These are phyloP conservation scores for Marasmius sp. DNA, from an alignment of 1,284 basidiomycete genomes.

Conservation along the genomic window DNA sequence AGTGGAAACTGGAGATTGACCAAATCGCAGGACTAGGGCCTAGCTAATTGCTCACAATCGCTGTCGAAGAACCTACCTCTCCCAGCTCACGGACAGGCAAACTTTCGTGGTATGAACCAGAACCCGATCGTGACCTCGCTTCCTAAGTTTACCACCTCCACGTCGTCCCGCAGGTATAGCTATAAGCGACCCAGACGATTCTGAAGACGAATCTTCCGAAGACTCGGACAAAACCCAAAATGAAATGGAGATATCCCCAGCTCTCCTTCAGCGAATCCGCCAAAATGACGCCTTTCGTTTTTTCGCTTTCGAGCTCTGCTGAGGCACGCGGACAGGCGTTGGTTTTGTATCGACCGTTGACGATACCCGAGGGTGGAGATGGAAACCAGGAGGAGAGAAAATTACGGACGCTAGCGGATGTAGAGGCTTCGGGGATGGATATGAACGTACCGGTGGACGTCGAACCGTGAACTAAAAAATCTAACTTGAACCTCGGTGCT, in stretches of 20 bases:
- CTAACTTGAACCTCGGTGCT: too few relatives aligned
- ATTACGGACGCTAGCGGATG: background rate
- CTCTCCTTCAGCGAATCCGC: slow-evolving; percentile 46
- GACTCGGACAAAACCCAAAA: slow-evolving; percentile 22
- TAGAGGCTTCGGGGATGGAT: background rate
- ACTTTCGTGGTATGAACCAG: slow-evolving; percentile 64
- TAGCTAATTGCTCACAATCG: slow-evolving; percentile 25
- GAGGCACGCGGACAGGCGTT: slow-evolving; percentile 51
- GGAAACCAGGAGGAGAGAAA: slow-evolving; percentile 15
- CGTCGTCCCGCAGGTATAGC: slow-evolving; percentile 48
- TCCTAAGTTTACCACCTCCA: slow-evolving; percentile 1
- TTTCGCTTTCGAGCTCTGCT: slow-evolving; percentile 17
- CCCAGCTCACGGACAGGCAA: slow-evolving; percentile 18
- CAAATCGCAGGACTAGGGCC: slow-evolving; percentile 9
- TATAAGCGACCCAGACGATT: slow-evolving; percentile 58
- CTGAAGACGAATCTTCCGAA: slow-evolving; percentile 39
- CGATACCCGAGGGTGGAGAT: slow-evolving; percentile 17
- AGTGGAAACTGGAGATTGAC: slow-evolving; percentile 20
- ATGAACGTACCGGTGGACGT: slow-evolving; percentile 45
- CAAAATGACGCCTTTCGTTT: slow-evolving; percentile 22
- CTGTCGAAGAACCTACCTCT: slow-evolving; percentile 46
- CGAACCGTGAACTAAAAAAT: too few relatives aligned
- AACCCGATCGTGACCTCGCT: slow-evolving; percentile 58
- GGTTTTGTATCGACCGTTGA: slow-evolving; percentile 54
- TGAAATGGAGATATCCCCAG: slow-evolving; percentile 42